Base-by-base conservation (phyloP, 164 flowering plant genomes). In the Nymphaea colorata region DNA sequence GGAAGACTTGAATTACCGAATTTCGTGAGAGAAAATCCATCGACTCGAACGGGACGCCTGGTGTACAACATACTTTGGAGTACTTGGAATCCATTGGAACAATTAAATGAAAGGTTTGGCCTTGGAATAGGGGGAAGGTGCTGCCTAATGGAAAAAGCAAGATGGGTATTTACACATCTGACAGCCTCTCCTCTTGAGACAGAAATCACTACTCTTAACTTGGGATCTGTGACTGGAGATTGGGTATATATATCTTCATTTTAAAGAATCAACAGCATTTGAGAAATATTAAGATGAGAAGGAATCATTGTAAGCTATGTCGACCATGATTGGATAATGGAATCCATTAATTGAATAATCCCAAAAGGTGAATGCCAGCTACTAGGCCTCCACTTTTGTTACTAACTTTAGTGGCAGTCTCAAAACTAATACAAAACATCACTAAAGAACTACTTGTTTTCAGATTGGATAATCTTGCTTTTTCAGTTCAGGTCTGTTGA, bases 11-110 rank as follows among this genome's bases (percentile, higher is more conserved):
- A 69, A 88, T 76, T 6, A 96, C 93, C 51, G 91, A 84, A 72
- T 85, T 78, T n/a, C 73, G 74, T 0, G 96, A 89, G 12, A 93
- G 93, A 63, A 85, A 84, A 71, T 91, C 93, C 91, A 89, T 84
- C 3, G 93, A 81, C 71, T 93, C 95, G 0, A 85, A 79, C 72
- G 85, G 88, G 7, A 85, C 84, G 65, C 82, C 83, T 8, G 90
- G 84, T 66, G 81, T 75, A 6, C 77, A 73, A 15, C 57, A 8
- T 15, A 51, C 8, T 15, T 15, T 51, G 57, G 2, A 51, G 57
- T 25, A 25, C 36, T 8, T 51, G 57, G 8, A 8, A 51, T 51
- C 57, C 57, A 51, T 51, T 51, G 8, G 57, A 51, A 5, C 57
- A 8, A 51, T 8, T 10, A 10, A 7, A 15, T 8, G 57, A 51